Evolutionary conservation across 371 early-diverging fungal species (phyloP).

Genomic region (Fennellomyces sp.): DNA sequence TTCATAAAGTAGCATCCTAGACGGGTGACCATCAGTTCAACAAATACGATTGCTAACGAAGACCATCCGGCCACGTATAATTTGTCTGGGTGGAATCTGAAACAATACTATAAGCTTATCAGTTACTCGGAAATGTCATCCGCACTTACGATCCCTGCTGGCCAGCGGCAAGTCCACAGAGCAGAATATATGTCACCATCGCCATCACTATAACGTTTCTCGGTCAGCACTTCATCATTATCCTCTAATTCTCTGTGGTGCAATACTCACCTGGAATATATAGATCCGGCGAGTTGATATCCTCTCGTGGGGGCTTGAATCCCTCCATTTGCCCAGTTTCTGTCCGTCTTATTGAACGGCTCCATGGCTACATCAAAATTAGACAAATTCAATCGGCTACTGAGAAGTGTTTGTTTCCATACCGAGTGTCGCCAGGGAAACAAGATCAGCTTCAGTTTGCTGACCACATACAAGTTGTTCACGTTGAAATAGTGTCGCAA

Average conservation of each 20-base stretch:
- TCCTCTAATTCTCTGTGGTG: too few species aligned
- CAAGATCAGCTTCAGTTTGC: constrained; percentile 86
- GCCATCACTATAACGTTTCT: constrained; percentile 72
- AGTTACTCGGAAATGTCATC: too few species aligned
- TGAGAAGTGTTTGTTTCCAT: constrained; percentile 47
- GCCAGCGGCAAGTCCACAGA: constrained; percentile 77
- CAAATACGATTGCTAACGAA: constrained; percentile 79
- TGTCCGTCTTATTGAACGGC: constrained; percentile 73
- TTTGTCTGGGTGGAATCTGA: constrained; percentile 89
- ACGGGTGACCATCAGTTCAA: constrained; percentile 84
- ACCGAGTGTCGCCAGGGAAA: constrained; percentile 94
- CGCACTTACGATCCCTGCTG: constrained; percentile 62
- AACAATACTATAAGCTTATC: neutral
- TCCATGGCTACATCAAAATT: constrained; percentile 79
- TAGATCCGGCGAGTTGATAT: constrained; percentile 95
- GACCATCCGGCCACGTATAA: constrained; percentile 90
- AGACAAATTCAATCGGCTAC: neutral
- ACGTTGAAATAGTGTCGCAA: constrained; percentile 97
- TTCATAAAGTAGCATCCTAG: constrained; percentile 89
- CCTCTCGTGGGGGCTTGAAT: constrained; percentile 86
- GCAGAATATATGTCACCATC: constrained; percentile 91
- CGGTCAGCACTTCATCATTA: too few species aligned
- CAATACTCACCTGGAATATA: constrained; percentile 89
- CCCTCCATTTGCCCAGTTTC: constrained; percentile 90
- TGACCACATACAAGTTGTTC: constrained; percentile 90